phyloP scores from a whole-genome alignment of 345 rosid genomes.

The Salix brachista region DNA sequence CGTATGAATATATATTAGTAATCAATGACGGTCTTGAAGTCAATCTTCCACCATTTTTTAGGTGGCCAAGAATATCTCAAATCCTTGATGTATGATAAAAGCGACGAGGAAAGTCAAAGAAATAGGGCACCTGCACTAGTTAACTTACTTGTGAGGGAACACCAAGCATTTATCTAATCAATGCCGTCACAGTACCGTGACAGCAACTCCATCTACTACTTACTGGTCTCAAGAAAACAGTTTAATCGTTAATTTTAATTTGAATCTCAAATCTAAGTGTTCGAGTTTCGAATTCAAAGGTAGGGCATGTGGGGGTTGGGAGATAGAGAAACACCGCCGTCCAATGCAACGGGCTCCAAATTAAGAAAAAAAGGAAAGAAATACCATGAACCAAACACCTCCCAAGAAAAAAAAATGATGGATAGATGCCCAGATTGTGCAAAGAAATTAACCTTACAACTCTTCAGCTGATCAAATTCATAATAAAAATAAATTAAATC shows the following conservation, averaged over 20 bases:
- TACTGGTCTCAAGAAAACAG: neutral
- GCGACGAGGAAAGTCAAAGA: neutral
- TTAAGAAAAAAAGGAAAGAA: neutral
- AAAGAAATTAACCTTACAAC: neutral
- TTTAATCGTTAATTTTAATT: neutral
- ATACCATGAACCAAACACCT: no score
- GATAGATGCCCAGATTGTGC: neutral
- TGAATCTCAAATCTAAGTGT: neutral
- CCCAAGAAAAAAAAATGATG: neutral
- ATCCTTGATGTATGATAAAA: neutral
- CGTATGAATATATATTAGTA: neutral
- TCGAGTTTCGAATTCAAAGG: neutral
- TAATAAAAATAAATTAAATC: neutral
- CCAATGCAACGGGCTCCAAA: neutral
- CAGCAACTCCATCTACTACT: neutral
- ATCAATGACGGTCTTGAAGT: neutral
- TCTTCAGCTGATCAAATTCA: neutral
- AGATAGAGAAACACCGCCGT: neutral
- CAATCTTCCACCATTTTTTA: neutral
- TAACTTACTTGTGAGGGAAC: neutral
- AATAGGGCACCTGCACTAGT: neutral
- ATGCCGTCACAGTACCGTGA: neutral
- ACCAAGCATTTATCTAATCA: neutral
- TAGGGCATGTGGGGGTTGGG: neutral
- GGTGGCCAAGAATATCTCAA: neutral